Percentiles rank a stretch among this genome's conserved stretches.
These are phyloP conservation scores for Globisporangium alternatum DNA, from an alignment of 352 stramenopile species.

Conservation along the genomic window DNA sequence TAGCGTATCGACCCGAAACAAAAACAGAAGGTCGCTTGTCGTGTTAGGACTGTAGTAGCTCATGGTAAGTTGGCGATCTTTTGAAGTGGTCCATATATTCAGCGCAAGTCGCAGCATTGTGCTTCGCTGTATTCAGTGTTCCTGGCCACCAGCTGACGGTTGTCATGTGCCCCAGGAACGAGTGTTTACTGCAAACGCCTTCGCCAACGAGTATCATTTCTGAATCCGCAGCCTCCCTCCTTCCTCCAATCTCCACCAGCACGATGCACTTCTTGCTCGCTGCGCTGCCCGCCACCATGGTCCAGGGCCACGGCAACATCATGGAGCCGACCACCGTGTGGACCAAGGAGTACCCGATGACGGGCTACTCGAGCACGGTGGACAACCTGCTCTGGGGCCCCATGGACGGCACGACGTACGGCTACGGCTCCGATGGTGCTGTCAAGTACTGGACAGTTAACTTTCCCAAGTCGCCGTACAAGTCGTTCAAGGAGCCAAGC, in stretches of 20 bases:
- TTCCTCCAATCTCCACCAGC: neutral
- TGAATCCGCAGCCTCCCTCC: neutral
- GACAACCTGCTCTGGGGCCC: constrained; percentile 21
- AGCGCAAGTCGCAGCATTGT: too few relatives aligned
- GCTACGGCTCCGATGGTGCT: constrained; percentile 22
- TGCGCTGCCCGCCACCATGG: constrained; percentile 1
- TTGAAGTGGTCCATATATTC: too few relatives aligned
- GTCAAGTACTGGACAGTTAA: constrained; percentile 30
- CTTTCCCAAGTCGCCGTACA: constrained; percentile 28
- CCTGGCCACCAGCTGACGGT: neutral
- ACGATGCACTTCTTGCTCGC: constrained; percentile 4
- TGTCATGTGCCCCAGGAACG: neutral
- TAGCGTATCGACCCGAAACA: too few relatives aligned
- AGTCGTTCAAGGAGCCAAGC: constrained; percentile 29
- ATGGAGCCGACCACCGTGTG: constrained; percentile 35
- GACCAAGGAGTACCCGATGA: constrained; percentile 26
- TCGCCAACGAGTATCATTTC: neutral
- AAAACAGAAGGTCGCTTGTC: too few relatives aligned
- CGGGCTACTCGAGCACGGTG: constrained; percentile 25
- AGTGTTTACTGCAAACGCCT: neutral
- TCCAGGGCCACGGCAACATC: constrained; percentile 34
- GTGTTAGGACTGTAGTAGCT: too few relatives aligned
- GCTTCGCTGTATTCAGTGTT: too few relatives aligned
- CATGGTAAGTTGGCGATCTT: too few relatives aligned
- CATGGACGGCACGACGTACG: constrained; percentile 25